Evolutionary conservation across 768 basidiomycete genomes (phyloP).

Genomic region (Galerina sulciceps): DNA sequence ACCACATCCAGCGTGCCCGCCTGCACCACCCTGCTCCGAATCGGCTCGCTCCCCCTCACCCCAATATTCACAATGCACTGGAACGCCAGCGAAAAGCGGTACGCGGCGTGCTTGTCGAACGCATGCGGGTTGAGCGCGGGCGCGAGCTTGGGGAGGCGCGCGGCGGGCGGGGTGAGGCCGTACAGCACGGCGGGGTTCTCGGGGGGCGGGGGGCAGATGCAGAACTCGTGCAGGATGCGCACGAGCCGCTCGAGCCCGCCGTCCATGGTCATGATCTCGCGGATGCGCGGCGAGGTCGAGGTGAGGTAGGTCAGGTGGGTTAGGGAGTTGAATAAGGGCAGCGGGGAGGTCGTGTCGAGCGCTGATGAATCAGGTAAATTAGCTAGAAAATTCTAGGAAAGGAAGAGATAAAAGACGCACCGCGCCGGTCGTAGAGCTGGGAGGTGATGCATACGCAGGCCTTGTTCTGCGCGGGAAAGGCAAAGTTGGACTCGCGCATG

Average conservation of each 20-base stretch:
- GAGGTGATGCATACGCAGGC: slow-evolving; percentile 94
- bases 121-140: slow-evolving; percentile 70
- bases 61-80: slow-evolving; percentile 98
- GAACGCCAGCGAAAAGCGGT: slow-evolving; percentile 91
- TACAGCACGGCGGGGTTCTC: slow-evolving; percentile 79
- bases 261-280: slow-evolving; percentile 98
- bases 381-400: slow-evolving; percentile 13
- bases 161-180: slow-evolving; percentile 71
- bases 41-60: slow-evolving; percentile 91
- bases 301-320: slow-evolving; percentile 76
- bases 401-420: slow-evolving; percentile 46
- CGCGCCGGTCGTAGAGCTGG: slow-evolving; percentile 92
- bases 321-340: slow-evolving; percentile 33
- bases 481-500: slow-evolving; percentile 97
- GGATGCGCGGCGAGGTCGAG: slow-evolving; percentile 94
- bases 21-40: slow-evolving; percentile 90
- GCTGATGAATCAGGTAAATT: slow-evolving; percentile 33
- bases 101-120: slow-evolving; percentile 85
- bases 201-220: slow-evolving; percentile 79
- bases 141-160: slow-evolving; percentile 54
- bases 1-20: slow-evolving; percentile 94
- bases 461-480: slow-evolving; percentile 92
- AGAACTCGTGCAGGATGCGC: slow-evolving; percentile 88
- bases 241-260: slow-evolving; percentile 97
- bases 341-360: slow-evolving; percentile 53